Percentiles rank a stretch among this genome's conserved stretches.
Evolutionary conservation across 2,329 filamentous ascomycete species (phyloP).

Genomic region (Calonectria leucothoes): DNA sequence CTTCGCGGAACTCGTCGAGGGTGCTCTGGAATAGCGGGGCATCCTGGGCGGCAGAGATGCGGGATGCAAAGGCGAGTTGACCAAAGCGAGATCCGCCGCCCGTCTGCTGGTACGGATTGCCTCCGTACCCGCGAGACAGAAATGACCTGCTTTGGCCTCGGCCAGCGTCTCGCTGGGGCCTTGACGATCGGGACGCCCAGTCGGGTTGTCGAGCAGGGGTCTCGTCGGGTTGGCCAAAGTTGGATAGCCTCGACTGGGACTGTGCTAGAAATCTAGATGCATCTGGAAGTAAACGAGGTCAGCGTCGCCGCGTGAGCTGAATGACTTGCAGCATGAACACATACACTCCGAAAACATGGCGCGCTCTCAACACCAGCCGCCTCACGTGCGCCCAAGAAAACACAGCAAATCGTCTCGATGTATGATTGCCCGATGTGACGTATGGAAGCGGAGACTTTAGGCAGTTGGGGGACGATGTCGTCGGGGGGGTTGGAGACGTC

Average conservation of each 20-base stretch:
- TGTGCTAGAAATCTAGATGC: constrained; percentile 96
- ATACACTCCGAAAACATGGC: constrained; percentile 82
- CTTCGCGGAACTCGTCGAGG: constrained; percentile 89
- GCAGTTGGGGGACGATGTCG: constrained; percentile 29
- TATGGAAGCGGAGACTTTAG: constrained; percentile 30
- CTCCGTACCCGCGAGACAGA: constrained; percentile 60
- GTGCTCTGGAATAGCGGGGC: constrained; percentile 96
- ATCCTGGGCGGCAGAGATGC: constrained; percentile 77
- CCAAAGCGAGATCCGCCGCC: constrained; percentile 79
- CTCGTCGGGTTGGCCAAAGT: constrained; percentile 70
- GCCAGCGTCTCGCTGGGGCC: constrained; percentile 46
- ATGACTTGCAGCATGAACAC: constrained; percentile 55
- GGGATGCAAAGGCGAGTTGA: constrained; percentile 77
- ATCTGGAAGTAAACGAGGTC: constrained; percentile 70
- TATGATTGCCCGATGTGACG: constrained; percentile 34
- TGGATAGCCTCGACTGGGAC: constrained; percentile 90
- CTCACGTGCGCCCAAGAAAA: constrained; percentile 42
- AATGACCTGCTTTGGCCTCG: constrained; percentile 55
- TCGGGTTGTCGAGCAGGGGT: constrained; percentile 44
- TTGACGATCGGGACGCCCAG: constrained; percentile 49
- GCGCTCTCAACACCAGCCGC: constrained; percentile 48
- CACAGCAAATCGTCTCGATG: constrained; percentile 23
- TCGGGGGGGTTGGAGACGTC: constrained; percentile 19
- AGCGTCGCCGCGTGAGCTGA: constrained; percentile 14
- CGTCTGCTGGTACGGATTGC: constrained; percentile 87